Conservation (phyloP, 2,329 filamentous ascomycete species). For the Periglandula ipomoeae region DNA sequence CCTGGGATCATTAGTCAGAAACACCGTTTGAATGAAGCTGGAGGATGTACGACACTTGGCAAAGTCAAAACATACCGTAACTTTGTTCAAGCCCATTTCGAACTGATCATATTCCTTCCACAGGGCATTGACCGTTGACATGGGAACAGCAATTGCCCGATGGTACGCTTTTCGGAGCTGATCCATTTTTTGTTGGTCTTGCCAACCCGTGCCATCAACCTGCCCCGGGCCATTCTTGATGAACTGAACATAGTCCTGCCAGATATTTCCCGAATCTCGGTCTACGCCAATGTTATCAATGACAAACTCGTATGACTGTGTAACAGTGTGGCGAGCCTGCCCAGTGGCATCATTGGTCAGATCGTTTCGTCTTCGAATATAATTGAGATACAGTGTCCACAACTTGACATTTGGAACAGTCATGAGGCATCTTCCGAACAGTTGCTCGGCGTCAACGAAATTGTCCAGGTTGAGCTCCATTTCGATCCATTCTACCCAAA, state of each 20-base stretch:
- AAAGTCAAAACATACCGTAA: slow-evolving; percentile 55
- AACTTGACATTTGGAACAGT: slow-evolving; percentile 74
- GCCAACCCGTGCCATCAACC: slow-evolving; percentile 80
- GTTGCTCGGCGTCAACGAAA: slow-evolving; percentile 66
- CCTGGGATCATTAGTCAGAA: no score
- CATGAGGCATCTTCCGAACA: slow-evolving; percentile 74
- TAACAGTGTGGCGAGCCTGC: slow-evolving; percentile 68
- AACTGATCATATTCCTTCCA: slow-evolving; percentile 99
- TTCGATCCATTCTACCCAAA: slow-evolving; percentile 82
- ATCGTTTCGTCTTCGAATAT: slow-evolving; percentile 86
- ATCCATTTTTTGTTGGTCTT: slow-evolving; percentile 98
- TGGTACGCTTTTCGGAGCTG: slow-evolving; percentile 86
- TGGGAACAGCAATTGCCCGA: slow-evolving; percentile 79
- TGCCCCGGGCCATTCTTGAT: slow-evolving; percentile 80
- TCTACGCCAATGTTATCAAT: slow-evolving; percentile 85
- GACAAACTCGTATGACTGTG: slow-evolving; percentile 85
- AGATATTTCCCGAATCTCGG: slow-evolving; percentile 79
- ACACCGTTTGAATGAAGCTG: no score
- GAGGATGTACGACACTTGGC: not conserved
- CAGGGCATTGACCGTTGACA: slow-evolving; percentile 68
- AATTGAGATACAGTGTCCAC: slow-evolving; percentile 91
- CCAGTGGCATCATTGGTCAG: slow-evolving; percentile 68
- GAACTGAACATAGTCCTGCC: slow-evolving; percentile 93
- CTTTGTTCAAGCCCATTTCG: slow-evolving; percentile 87
- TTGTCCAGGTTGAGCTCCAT: slow-evolving; percentile 87